These are phyloP conservation scores for Cajanus cajan DNA, from an alignment of 306 rosid species.

Conservation along the genomic window DNA sequence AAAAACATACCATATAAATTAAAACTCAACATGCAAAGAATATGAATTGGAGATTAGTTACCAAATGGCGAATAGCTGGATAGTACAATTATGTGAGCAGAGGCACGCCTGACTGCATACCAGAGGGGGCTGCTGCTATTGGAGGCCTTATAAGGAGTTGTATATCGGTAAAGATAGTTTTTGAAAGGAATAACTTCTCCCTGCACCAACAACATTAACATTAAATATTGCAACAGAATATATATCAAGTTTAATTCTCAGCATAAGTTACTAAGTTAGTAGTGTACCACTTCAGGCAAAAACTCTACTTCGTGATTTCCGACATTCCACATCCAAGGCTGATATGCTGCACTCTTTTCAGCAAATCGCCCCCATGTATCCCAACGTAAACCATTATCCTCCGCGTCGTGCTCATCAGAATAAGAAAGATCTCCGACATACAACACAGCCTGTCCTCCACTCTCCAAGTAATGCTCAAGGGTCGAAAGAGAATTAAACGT, in stretches of 20 bases:
- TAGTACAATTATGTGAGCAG: slow-evolving; percentile 89
- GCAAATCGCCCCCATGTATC: slow-evolving; percentile 86
- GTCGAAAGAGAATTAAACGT: slow-evolving; percentile 91
- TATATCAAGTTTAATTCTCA: background rate
- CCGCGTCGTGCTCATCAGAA: slow-evolving; percentile 74
- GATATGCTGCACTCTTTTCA: slow-evolving; percentile 84
- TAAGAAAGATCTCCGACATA: slow-evolving; percentile 93
- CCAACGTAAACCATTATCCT: slow-evolving; percentile 85
- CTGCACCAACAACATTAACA: slow-evolving; percentile 41
- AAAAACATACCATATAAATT: background rate
- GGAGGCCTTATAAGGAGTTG: slow-evolving; percentile 78
- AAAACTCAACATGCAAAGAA: background rate
- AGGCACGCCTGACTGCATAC: slow-evolving; percentile 92
- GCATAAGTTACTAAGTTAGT: slow-evolving; percentile 11
- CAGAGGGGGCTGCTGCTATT: slow-evolving; percentile 87
- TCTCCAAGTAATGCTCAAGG: slow-evolving; percentile 78
- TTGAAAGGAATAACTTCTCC: slow-evolving; percentile 87
- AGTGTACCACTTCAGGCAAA: slow-evolving; percentile 81
- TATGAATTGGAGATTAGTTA: slow-evolving; percentile 36
- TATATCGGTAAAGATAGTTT: slow-evolving; percentile 64
- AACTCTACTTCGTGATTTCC: slow-evolving; percentile 96
- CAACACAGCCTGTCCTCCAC: slow-evolving; percentile 78
- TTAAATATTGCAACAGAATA: background rate
- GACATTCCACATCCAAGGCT: slow-evolving; percentile 87
- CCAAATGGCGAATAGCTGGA: slow-evolving; percentile 93